Conservation (phyloP, 768 basidiomycete genomes). For the Leccinum uliginosum region DNA sequence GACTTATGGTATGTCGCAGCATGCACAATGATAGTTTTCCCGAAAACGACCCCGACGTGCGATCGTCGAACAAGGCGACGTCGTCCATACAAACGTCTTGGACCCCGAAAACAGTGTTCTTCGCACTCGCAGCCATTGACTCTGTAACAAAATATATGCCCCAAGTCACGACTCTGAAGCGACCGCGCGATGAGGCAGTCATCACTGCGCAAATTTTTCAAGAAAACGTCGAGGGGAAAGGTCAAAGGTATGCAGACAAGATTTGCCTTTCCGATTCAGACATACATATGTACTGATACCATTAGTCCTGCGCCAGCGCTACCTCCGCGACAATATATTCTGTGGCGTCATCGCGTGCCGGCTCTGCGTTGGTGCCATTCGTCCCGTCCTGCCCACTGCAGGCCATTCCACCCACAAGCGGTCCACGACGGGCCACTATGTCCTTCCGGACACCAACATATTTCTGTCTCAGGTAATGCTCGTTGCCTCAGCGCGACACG, state of each 20-base stretch:
- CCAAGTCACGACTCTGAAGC: slow-evolving; percentile 69
- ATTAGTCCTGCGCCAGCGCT: slow-evolving; percentile 89
- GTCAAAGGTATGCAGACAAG: slow-evolving; percentile 67
- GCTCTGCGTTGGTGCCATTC: slow-evolving; percentile 44
- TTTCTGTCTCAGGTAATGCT: slow-evolving; percentile 72
- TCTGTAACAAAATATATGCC: slow-evolving; percentile 37
- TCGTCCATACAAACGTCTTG: too few species aligned
- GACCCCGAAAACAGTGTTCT: too few species aligned
- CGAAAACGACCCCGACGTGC: too few species aligned
- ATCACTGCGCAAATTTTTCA: slow-evolving; percentile 90
- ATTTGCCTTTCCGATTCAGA: not conserved
- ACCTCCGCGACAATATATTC: slow-evolving; percentile 85
- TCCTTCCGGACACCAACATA: slow-evolving; percentile 93
- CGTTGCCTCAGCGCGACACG: not conserved
- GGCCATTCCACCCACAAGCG: slow-evolving; percentile 56
- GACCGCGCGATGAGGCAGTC: slow-evolving; percentile 65
- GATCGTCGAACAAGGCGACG: too few species aligned
- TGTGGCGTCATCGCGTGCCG: slow-evolving; percentile 78
- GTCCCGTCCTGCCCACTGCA: slow-evolving; percentile 49
- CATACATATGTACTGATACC: too few species aligned
- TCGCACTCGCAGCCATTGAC: too few species aligned
- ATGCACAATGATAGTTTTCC: too few species aligned
- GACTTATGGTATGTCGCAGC: too few species aligned
- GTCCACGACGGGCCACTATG: slow-evolving; percentile 68
- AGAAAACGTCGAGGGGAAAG: slow-evolving; percentile 91